Base-by-base conservation (phyloP, 352 stramenopile genomes). In the Phytophthora megakarya region DNA sequence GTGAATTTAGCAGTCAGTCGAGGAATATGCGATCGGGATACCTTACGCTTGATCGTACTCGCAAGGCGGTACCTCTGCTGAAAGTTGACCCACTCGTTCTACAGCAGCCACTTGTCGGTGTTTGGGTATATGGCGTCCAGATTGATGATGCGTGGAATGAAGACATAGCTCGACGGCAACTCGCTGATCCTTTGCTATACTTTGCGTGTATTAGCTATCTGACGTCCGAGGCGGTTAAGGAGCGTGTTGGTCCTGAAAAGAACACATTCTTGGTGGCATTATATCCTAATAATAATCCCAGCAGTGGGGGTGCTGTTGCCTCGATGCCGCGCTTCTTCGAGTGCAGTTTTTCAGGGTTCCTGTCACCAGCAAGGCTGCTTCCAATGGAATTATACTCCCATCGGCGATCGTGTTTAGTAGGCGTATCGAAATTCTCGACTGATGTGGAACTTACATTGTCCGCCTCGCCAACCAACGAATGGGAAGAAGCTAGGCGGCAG, bases 241-340 rank as follows among this genome's bases (percentile, higher is more conserved):
- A 93, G 50, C 77, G 72, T 16, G 83, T 78, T 7, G 64, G 78
- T 1, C 72, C 87, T 5, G 64, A 78, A 23, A 69, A 61, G 10
- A 81, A 80, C 9, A 89, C 81, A 9, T 91, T 93, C 43, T 70
- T 93, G 4, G 74, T 93, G 16, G 81, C 79, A 35, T 30, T 92
- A 3, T 93, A 90, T 59, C 66, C 76, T 45, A 55, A 58, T 15
- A 25, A 47, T 21, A 43, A 75, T 19, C 16, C 48, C 22, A 44
- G 61, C 15, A 55, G 42, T 16, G 55, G 53, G 26, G 42, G 16
- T 13, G 19, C 49, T 4, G 61, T 72, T 47, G 72, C 65, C 21
- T 75, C 78, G 3, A 53, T 93, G 19, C 84, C 84, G 13, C 73
- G 81, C 2, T 93, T 93, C 38, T 90, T 93, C 19, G 84, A 93